Percentiles rank a stretch among this genome's conserved stretches.
phyloP scores from a whole-genome alignment of 768 basidiomycete species.

The Neoboletus magnificus region DNA sequence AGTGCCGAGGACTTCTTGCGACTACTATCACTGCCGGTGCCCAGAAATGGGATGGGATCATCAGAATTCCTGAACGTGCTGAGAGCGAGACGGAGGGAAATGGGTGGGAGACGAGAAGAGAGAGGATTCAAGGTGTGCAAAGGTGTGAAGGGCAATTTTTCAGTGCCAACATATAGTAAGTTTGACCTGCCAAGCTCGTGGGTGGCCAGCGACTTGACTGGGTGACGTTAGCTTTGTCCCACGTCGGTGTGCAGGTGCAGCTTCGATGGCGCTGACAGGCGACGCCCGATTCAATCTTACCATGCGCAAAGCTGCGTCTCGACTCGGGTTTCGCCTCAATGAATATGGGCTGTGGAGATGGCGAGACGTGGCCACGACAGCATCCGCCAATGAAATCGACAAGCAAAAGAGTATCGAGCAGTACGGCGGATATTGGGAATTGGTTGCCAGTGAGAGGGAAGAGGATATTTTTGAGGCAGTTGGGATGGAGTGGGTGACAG shows the following conservation, averaged over 20 bases:
- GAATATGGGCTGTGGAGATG: slow-evolving; percentile 67
- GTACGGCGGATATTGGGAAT: slow-evolving; percentile 21
- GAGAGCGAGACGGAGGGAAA: slow-evolving; percentile 6
- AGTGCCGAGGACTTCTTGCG: slow-evolving; percentile 44
- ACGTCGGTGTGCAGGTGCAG: slow-evolving; percentile 40
- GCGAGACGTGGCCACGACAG: slow-evolving; percentile 19
- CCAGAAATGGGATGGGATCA: slow-evolving; percentile 50
- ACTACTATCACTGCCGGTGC: slow-evolving; percentile 31
- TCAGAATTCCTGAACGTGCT: slow-evolving; percentile 42
- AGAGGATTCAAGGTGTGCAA: slow-evolving; percentile 25
- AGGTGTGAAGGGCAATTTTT: slow-evolving; percentile 37
- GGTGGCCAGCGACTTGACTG: neutral
- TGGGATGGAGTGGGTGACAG: slow-evolving; percentile 27
- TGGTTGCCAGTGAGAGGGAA: slow-evolving; percentile 23
- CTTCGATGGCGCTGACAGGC: slow-evolving; percentile 54
- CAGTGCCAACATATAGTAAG: slow-evolving; percentile 34
- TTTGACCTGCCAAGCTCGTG: neutral
- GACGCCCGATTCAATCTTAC: slow-evolving; percentile 47
- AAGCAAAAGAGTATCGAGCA: slow-evolving; percentile 7
- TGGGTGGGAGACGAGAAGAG: slow-evolving; percentile 29
- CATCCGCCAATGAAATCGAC: neutral
- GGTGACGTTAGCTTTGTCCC: slow-evolving; percentile 20
- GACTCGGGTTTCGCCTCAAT: slow-evolving; percentile 49
- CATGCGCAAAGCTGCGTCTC: slow-evolving; percentile 41
- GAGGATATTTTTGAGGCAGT: slow-evolving; percentile 25